Evolutionary conservation across 495 filamentous ascomycete genomes (phyloP).

Genomic region (Neurospora sp.): DNA sequence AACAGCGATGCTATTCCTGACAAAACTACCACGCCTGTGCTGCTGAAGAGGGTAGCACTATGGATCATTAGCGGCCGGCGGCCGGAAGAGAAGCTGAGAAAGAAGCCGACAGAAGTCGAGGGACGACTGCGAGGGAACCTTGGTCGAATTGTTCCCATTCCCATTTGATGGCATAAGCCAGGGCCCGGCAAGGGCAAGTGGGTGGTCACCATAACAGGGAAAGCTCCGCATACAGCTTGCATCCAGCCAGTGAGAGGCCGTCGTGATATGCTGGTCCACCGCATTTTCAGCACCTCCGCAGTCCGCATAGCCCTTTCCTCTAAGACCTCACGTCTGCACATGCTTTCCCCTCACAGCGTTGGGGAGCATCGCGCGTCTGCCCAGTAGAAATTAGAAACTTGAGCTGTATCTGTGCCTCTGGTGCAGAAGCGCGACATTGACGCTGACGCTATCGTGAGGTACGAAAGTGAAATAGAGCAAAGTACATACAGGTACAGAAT

Average conservation of each 20-base stretch:
- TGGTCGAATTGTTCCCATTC: conserved; percentile 8
- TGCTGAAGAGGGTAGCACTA: not conserved
- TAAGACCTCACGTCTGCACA: not conserved
- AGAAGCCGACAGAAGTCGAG: conserved; percentile 24
- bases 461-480: not conserved
- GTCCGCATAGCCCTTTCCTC: conserved; percentile 6
- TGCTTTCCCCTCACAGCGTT: not conserved
- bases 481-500: not conserved
- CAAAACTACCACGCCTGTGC: conserved; percentile 3
- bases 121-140: conserved; percentile 11
- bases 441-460: not conserved
- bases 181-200: not conserved
- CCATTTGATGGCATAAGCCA: conserved; percentile 12
- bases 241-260: not conserved
- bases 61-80: conserved; percentile 6
- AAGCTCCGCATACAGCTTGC: conserved; percentile 5
- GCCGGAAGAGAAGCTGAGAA: conserved; percentile 10
- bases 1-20: not conserved
- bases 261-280: conserved; percentile 1
- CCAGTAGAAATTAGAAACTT: not conserved
- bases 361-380: not conserved
- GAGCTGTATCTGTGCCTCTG: not conserved
- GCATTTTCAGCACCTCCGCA: conserved; percentile 13
- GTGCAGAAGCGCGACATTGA: not conserved
- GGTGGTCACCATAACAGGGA: conserved; percentile 9